Base-by-base conservation (phyloP, 1,284 basidiomycete genomes). In the Fomitopsis pinicola region DNA sequence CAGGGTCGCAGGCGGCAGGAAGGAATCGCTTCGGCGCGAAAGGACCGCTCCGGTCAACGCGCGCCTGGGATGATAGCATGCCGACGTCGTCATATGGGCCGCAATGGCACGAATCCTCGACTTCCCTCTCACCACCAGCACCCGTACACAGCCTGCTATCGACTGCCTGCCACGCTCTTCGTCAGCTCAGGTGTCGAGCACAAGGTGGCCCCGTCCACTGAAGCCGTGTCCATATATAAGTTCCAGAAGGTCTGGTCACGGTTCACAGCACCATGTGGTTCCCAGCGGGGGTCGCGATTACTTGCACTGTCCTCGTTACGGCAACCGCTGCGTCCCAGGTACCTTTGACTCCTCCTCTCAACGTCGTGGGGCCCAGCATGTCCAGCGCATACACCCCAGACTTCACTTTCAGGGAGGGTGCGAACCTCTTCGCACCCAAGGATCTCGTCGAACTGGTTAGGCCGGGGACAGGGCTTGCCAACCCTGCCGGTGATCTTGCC, bases 401-500 rank as follows among this genome's bases (percentile, higher is more conserved):
- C 40, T 90, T 88, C 68, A 71, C 74, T 12, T 80, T 90, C 72
- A 86, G 82, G 68, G 76, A 84, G 53, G 83, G 80, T 2, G 63
- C 77, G 2, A 79, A 84, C 67, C 73, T 86, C 48, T 86, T 94
- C 73, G 82, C 87, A 2, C 90, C 92, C 0, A 81, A 83, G 68
- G 86, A 94, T 68, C 80, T 95, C 73, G 78, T 94, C 36, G 72
- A 84, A 62, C 80, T 96, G 14, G 87, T 86, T 2, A 79, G 94
- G 52, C 89, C 94, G 0, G 84, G 85, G 1, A 69, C 74, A 1
- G 89, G 88, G 0, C 73, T 88, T 10, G 82, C 89, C 17, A 93
- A 91, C 57, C 75, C 77, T 17, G 76, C 76, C 0, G 91, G 91
- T 5, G 84, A 87, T 68, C 77, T 90, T 58, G 86, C 85, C 5